Evolutionary conservation across 257 asterid genomes (phyloP), one percentile per base, ranked within the genome.

Genomic region (Jasminum sambac): DNA sequence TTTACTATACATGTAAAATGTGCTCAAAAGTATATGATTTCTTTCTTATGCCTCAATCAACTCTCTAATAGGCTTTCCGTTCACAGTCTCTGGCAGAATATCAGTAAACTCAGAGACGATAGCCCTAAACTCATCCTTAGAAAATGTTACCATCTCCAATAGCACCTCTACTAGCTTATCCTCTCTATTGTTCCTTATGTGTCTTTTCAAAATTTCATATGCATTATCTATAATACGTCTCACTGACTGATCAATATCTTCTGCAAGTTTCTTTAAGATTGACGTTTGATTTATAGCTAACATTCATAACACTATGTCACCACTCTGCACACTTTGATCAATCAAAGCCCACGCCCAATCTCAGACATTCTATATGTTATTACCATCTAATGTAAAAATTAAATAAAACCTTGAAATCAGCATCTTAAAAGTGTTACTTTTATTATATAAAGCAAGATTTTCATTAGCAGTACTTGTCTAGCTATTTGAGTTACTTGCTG

Each of bases 301-400:
- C 90, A 85, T 87, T 70, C 91, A 79, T 58, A 89, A 46, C 44
- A 89, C 89, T 66, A 85, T 34, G 61, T 89, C 96, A 13, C 91
- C 50, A 77, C 87, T 89, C 74, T 84, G 87, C 5, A 48, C 76
- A 14, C 74, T 76, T 62, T 82, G 89, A 66, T 85, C 89, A 11
- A 72, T 66, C 79, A 85, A 43, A 5, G 85, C 67, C 89, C 89
- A 86, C n/a, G 8, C 88, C 94, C 88, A 14, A 85, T 79, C 78
- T 89, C 92, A 7, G 95, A 90, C 96, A 87, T 86, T 36, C 95
- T 92, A 46, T 79, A 83, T 60, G 77, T 63, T 34, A 81, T 79
- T 19, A 87, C 92, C 95, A 87, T 90, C 87, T 87, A 82, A 30
- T 52, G 11, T 8, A 37, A 62, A 38, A 24, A 21, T 26, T 57